These are phyloP conservation scores for Russula sp. DNA, from an alignment of 768 basidiomycete genomes.

Conservation along the genomic window DNA sequence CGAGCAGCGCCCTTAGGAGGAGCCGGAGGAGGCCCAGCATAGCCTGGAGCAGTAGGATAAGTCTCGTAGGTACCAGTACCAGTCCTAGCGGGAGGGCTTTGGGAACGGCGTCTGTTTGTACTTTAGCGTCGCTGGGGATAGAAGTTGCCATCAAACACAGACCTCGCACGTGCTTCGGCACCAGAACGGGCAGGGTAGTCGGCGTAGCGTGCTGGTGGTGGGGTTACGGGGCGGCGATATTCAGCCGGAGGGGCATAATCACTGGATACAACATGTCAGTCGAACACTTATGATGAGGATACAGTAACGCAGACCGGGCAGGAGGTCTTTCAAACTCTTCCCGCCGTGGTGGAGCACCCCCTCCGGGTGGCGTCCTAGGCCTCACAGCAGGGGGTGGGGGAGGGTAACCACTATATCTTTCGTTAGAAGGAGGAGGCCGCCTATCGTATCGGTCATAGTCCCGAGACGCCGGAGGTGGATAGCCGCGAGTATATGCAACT, in stretches of 20 bases:
- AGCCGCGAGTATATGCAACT: slow-evolving; percentile 47
- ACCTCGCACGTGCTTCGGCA: slow-evolving; percentile 23
- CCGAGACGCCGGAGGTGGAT: slow-evolving; percentile 43
- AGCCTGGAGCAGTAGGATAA: slow-evolving; percentile 22
- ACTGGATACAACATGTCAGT: slow-evolving; percentile 11
- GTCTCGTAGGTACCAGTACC: slow-evolving; percentile 24
- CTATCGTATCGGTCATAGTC: slow-evolving; percentile 55
- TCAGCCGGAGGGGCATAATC: slow-evolving; percentile 25
- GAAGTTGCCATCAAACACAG: not conserved
- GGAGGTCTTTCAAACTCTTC: slow-evolving; percentile 32
- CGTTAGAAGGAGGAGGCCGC: slow-evolving; percentile 40
- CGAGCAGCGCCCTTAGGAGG: slow-evolving; percentile 24
- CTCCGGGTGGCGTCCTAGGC: slow-evolving; percentile 24
- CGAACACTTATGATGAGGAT: not conserved
- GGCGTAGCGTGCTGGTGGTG: slow-evolving; percentile 25
- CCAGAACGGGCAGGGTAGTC: slow-evolving; percentile 27
- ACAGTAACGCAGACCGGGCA: slow-evolving; percentile 11
- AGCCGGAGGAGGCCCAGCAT: slow-evolving; percentile 22
- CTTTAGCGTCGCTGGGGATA: not conserved
- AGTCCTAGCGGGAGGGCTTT: slow-evolving; percentile 25
- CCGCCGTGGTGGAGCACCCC: slow-evolving; percentile 22
- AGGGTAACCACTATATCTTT: slow-evolving; percentile 38
- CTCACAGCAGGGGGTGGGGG: slow-evolving; percentile 37
- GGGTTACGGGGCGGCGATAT: slow-evolving; percentile 26
- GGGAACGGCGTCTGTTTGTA: slow-evolving; percentile 23